Percentiles rank a stretch among this genome's conserved stretches.
These are phyloP conservation scores for Salvia rosmarinus DNA, from an alignment of 257 asterid species.

Conservation along the genomic window DNA sequence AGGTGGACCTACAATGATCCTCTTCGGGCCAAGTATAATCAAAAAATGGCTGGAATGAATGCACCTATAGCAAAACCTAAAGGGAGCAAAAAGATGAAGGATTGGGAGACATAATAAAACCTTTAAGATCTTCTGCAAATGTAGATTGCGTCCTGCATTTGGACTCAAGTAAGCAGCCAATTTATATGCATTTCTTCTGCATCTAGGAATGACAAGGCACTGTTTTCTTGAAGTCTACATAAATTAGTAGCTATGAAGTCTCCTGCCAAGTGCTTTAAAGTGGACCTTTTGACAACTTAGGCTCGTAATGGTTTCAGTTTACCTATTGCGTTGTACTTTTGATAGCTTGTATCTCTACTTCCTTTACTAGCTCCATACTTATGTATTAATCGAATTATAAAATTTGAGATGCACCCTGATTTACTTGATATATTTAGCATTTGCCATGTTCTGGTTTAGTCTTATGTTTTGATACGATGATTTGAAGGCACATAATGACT, in stretches of 20 bases:
- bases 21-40: constrained; percentile 82
- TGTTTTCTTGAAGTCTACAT: neutral
- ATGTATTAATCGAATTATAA: neutral
- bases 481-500: no score
- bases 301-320: neutral
- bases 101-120: constrained; percentile 66
- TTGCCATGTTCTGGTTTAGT: no score
- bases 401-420: no score
- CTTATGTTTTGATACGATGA: no score
- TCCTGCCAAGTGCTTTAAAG: neutral
- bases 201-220: neutral
- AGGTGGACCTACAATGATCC: constrained; percentile 93
- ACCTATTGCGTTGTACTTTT: neutral
- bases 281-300: neutral
- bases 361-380: neutral
- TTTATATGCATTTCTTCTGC: constrained; percentile 1
- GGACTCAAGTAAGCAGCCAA: constrained; percentile 7
- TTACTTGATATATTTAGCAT: no score
- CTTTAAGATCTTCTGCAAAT: constrained; percentile 6
- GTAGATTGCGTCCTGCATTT: neutral
- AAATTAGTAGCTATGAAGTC: constrained; percentile 8
- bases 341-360: neutral
- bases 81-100: constrained; percentile 94
- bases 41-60: constrained; percentile 93
- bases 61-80: constrained; percentile 81